Evolutionary conservation across 805 yeast species (phyloP).

Genomic region (Starmerella stellata): DNA sequence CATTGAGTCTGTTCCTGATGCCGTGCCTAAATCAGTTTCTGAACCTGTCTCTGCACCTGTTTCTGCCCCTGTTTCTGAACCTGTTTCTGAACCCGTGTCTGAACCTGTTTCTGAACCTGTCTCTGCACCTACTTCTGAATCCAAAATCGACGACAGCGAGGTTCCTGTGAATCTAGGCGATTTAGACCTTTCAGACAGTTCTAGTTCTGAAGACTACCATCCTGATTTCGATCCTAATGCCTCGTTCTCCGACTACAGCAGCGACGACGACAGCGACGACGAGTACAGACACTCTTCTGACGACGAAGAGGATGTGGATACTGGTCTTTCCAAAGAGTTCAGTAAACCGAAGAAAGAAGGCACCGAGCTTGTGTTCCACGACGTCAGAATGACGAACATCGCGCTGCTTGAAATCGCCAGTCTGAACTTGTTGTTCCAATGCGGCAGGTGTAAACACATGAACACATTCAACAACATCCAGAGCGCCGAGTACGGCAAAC

Average conservation of each 20-base stretch:
- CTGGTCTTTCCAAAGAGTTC: conserved; percentile 4
- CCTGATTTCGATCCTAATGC: conserved; percentile 4
- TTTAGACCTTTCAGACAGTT: conserved; percentile 3
- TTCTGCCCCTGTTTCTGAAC: neutral
- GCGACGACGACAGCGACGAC: conserved; percentile 5
- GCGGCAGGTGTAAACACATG: conserved; percentile 24
- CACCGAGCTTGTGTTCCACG: conserved; percentile 22
- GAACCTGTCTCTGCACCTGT: neutral
- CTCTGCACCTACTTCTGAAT: neutral
- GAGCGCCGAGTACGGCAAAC: conserved; percentile 23
- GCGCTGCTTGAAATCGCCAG: conserved; percentile 23
- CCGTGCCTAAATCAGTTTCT: neutral
- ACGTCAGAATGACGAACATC: conserved; percentile 21
- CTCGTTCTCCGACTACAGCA: neutral
- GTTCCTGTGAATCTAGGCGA: neutral
- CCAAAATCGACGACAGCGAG: neutral
- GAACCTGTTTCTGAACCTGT: neutral
- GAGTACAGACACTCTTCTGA: conserved; percentile 16
- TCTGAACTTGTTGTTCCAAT: conserved; percentile 23
- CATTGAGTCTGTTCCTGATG: neutral
- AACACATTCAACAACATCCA: conserved; percentile 23
- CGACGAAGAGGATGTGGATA: conserved; percentile 19
- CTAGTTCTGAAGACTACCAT: conserved; percentile 1
- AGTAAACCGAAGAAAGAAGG: conserved; percentile 18
- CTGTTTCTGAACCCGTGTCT: neutral